phyloP scores from a whole-genome alignment of 1,284 basidiomycete genomes.

The Meripilus lineatus region DNA sequence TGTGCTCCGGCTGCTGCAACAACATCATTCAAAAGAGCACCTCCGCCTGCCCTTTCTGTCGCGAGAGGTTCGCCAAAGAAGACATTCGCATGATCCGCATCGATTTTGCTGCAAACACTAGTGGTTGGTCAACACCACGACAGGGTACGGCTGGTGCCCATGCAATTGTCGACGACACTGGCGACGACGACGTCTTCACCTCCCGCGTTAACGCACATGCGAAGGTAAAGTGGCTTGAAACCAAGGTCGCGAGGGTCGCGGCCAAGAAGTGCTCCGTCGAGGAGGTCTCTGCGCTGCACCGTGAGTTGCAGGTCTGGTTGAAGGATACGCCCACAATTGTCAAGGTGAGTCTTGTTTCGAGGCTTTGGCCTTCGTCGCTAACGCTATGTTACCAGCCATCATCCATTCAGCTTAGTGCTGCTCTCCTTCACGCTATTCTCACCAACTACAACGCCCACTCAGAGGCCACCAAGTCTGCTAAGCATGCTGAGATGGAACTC shows the following conservation, averaged over 20 bases:
- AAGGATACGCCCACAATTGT: slow-evolving; percentile 52
- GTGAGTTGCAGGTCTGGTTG: slow-evolving; percentile 66
- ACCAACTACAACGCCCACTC: slow-evolving; percentile 75
- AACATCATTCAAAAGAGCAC: slow-evolving; percentile 76
- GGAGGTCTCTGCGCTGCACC: slow-evolving; percentile 68
- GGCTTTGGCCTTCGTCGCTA: slow-evolving; percentile 11
- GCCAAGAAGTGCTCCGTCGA: slow-evolving; percentile 83
- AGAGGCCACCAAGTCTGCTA: slow-evolving; percentile 62
- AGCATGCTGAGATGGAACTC: slow-evolving; percentile 52
- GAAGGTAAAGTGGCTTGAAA: slow-evolving; percentile 64
- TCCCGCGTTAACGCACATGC: slow-evolving; percentile 41
- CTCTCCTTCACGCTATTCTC: slow-evolving; percentile 72
- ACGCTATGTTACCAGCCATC: slow-evolving; percentile 36
- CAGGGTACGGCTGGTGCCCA: slow-evolving; percentile 44
- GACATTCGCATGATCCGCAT: slow-evolving; percentile 70
- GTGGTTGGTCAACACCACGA: slow-evolving; percentile 59
- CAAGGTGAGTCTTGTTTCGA: slow-evolving; percentile 39
- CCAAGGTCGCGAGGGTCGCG: slow-evolving; percentile 71
- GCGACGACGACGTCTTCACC: slow-evolving; percentile 43
- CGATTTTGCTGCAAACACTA: slow-evolving; percentile 52
- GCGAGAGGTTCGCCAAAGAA: slow-evolving; percentile 62
- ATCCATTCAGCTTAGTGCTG: slow-evolving; percentile 48
- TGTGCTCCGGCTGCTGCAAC: slow-evolving; percentile 69
- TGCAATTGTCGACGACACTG: slow-evolving; percentile 25
- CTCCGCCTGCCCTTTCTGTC: slow-evolving; percentile 74